Evolutionary conservation across 495 filamentous ascomycete genomes (phyloP).

Genomic region (Penicillium bovifimosum): DNA sequence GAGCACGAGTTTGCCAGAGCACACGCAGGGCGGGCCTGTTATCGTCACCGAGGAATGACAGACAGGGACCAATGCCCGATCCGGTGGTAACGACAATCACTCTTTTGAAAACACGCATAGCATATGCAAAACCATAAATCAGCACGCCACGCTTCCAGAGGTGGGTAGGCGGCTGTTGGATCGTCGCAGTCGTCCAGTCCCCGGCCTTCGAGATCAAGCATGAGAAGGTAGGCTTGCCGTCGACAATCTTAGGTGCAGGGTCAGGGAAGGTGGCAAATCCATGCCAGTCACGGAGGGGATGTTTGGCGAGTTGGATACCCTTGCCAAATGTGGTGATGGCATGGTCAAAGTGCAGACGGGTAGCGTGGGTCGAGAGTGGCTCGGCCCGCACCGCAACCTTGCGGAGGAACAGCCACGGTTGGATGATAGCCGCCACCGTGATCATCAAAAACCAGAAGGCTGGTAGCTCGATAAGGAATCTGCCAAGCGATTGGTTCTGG

Average conservation of each 20-base stretch:
- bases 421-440: slow-evolving; percentile 34
- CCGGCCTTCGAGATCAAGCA: slow-evolving; percentile 72
- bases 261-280: slow-evolving; percentile 70
- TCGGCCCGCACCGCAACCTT: slow-evolving; percentile 56
- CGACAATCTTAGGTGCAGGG: slow-evolving; percentile 12
- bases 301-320: slow-evolving; percentile 44
- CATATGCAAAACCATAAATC: slow-evolving; percentile 66
- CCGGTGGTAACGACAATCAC: slow-evolving; percentile 77
- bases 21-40: slow-evolving; percentile 49
- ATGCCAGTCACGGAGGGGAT: slow-evolving; percentile 71
- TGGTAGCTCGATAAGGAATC: slow-evolving; percentile 34
- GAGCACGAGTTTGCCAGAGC: slow-evolving; percentile 54
- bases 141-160: slow-evolving; percentile 45
- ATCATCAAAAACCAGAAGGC: slow-evolving; percentile 42
- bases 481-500: slow-evolving; percentile 22
- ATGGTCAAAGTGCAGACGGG: slow-evolving; percentile 66
- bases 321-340: slow-evolving; percentile 41
- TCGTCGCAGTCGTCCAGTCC: slow-evolving; percentile 71
- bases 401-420: slow-evolving; percentile 39
- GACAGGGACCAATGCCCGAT: slow-evolving; percentile 67
- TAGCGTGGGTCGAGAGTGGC: slow-evolving; percentile 61
- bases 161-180: slow-evolving; percentile 51
- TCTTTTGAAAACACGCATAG: slow-evolving; percentile 61
- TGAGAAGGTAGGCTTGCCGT: slow-evolving; percentile 46
- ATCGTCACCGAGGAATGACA: slow-evolving; percentile 45